A percentile compares a stretch with the other conserved stretches of the same genome.
Evolutionary conservation across 345 rosid genomes (phyloP).

Genomic region (Murraya koenigii): DNA sequence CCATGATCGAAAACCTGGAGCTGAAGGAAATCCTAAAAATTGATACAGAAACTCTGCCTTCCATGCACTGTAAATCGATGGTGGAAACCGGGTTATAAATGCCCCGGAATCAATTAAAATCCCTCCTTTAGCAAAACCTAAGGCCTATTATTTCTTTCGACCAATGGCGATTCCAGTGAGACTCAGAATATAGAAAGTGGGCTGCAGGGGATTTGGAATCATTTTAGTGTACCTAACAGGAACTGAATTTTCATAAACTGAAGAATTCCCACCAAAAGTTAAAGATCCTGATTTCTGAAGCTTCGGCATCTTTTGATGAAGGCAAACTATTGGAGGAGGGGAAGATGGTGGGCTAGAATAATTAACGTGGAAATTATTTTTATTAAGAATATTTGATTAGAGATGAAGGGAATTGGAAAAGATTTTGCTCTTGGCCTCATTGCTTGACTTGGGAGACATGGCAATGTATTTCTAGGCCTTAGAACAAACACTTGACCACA

Average conservation of each 20-base stretch:
- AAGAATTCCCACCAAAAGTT: slow-evolving; percentile 54
- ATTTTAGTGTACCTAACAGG: slow-evolving; percentile 62
- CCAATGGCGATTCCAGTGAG: slow-evolving; percentile 68
- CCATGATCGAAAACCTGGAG: slow-evolving; percentile 74
- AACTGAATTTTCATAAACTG: slow-evolving; percentile 57
- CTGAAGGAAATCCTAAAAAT: slow-evolving; percentile 62
- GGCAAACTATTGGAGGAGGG: no score
- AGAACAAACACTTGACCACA: no score
- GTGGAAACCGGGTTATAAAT: slow-evolving; percentile 73
- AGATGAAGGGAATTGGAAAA: no score
- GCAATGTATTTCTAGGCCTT: no score
- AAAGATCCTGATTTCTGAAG: slow-evolving; percentile 84
- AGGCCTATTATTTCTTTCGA: slow-evolving; percentile 39
- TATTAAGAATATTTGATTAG: no score
- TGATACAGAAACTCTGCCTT: slow-evolving; percentile 71
- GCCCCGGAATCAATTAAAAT: slow-evolving; percentile 86
- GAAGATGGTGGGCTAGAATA: no score
- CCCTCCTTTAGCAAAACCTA: slow-evolving; percentile 41
- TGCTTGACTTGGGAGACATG: no score
- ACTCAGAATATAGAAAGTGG: slow-evolving; percentile 74
- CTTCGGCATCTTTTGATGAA: slow-evolving; percentile 39
- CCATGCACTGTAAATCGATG: slow-evolving; percentile 63
- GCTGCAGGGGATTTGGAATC: slow-evolving; percentile 53
- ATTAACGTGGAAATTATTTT: no score
- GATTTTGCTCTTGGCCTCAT: no score